These are phyloP conservation scores for Botrytis tulipae DNA, from an alignment of 2,329 filamentous ascomycete genomes.

Conservation along the genomic window DNA sequence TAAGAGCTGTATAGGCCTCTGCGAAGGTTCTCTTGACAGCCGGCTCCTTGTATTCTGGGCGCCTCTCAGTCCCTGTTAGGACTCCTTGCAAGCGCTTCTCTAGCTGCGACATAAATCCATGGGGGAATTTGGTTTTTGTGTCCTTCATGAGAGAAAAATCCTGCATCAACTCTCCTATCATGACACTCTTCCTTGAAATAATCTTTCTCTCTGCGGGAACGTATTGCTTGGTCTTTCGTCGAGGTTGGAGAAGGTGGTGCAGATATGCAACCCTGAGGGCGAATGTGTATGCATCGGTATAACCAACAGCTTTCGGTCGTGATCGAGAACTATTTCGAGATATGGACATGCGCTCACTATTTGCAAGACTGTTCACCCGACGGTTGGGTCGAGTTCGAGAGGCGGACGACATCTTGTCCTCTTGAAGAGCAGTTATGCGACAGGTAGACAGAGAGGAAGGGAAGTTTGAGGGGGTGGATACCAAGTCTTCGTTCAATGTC, in stretches of 20 bases:
- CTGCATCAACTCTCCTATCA: slow-evolving; percentile 82
- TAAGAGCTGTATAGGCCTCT: slow-evolving; percentile 90
- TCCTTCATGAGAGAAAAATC: slow-evolving; percentile 70
- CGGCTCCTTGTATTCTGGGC: slow-evolving; percentile 88
- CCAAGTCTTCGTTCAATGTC: neutral
- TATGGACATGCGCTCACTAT: slow-evolving; percentile 28
- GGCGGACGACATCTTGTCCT: slow-evolving; percentile 33
- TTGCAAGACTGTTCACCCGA: slow-evolving; percentile 37
- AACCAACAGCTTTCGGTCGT: slow-evolving; percentile 50
- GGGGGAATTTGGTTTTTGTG: slow-evolving; percentile 67
- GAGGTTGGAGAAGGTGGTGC: slow-evolving; percentile 87
- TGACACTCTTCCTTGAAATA: slow-evolving; percentile 60
- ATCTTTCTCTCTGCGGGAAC: slow-evolving; percentile 54
- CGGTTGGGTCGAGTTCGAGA: slow-evolving; percentile 34
- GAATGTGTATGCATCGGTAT: slow-evolving; percentile 87
- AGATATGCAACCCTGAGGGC: slow-evolving; percentile 89
- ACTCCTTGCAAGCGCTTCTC: slow-evolving; percentile 46
- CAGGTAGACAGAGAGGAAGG: neutral
- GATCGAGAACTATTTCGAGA: slow-evolving; percentile 44
- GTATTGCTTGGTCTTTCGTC: slow-evolving; percentile 86
- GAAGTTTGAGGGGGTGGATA: neutral
- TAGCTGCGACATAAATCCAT: slow-evolving; percentile 67
- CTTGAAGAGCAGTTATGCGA: neutral
- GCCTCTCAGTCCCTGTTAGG: slow-evolving; percentile 74
- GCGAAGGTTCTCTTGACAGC: slow-evolving; percentile 91